Base-by-base conservation (phyloP, 148 eudicot genomes). In the Vaccinium myrtillus region DNA sequence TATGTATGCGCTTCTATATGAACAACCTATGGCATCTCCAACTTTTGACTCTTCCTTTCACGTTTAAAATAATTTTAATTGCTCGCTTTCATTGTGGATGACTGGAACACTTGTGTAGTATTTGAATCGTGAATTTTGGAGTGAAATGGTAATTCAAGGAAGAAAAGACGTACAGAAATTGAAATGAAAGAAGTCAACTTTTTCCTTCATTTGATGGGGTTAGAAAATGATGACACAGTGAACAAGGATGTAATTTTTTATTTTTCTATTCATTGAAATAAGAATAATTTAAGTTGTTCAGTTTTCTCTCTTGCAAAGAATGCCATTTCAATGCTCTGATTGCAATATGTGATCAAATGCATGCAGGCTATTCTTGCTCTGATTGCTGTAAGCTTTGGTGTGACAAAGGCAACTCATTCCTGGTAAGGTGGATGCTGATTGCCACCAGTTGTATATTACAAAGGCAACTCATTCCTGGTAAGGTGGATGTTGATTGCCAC, bases 341-440 rank as follows among this genome's bases (percentile, higher is more conserved):
- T 80, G 21, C 59, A 19, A 59, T 80, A 23, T 4, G 21, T 49
- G 49, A 19, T 78, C 50, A 2, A 25, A 71, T 50, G 25, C 71
- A 23, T 89, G 92, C 98, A 95, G 98, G 89, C 98, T 43, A 83
- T 93, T 36, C 90, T 95, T 59, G 90, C 92, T 46, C 27, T 91
- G 84, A 87, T 96, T 81, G 98, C 95, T 48, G 83, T 96, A 51
- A 83, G 88, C 80, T 90, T 92, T 75, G 98, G 98, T 61, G 91
- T 89, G 83, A 90, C 91, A 3, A 91, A 76, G 88, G 96, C 84
- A 23, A 84, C 88, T 21, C 89, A 94, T 19, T n/a, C 83, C 71
- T 96, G 98, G 96, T 92, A 90, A 94, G 39, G 13, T 63, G 25
- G 56, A 16, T 49, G 9, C 39, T 0, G 25, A 55, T 10, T 50